Conservation (phyloP, 2,329 filamentous ascomycete genomes). For the Blumeria hordei region DNA sequence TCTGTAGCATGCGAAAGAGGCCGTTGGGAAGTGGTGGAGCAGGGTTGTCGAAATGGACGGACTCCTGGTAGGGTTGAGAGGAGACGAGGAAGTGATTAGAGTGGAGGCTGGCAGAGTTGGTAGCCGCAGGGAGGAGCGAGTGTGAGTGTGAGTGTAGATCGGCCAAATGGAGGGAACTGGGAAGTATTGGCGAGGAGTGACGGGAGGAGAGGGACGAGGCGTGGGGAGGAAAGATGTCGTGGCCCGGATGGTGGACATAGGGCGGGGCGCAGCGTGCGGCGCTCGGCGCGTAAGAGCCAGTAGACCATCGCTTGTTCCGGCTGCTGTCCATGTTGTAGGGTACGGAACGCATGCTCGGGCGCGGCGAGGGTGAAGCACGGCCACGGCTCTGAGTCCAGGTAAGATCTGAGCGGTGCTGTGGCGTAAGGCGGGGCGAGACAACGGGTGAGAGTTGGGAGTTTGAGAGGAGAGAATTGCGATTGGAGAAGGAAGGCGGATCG, state of each 20-base stretch:
- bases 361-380: constrained; percentile 46
- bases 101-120: constrained; percentile 22
- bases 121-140: constrained; percentile 26
- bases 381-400: constrained; percentile 42
- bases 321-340: constrained; percentile 45
- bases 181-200: constrained; percentile 22
- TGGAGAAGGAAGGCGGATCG: constrained; percentile 43
- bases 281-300: constrained; percentile 40
- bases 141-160: constrained; percentile 31
- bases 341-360: constrained; percentile 40
- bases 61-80: constrained; percentile 23
- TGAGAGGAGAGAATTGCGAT: constrained; percentile 45
- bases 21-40: constrained; percentile 43
- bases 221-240: constrained; percentile 32
- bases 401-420: constrained; percentile 33
- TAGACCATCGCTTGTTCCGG: constrained; percentile 55
- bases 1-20: constrained; percentile 49
- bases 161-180: constrained; percentile 20
- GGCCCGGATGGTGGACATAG: constrained; percentile 35
- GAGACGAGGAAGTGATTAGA: constrained; percentile 36
- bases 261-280: constrained; percentile 31
- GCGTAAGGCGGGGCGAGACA: constrained; percentile 41
- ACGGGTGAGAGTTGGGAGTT: constrained; percentile 50
- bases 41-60: constrained; percentile 30
- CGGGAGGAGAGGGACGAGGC: constrained; percentile 28